Conservation (phyloP, 345 rosid genomes). For the Eucalyptus virginea region DNA sequence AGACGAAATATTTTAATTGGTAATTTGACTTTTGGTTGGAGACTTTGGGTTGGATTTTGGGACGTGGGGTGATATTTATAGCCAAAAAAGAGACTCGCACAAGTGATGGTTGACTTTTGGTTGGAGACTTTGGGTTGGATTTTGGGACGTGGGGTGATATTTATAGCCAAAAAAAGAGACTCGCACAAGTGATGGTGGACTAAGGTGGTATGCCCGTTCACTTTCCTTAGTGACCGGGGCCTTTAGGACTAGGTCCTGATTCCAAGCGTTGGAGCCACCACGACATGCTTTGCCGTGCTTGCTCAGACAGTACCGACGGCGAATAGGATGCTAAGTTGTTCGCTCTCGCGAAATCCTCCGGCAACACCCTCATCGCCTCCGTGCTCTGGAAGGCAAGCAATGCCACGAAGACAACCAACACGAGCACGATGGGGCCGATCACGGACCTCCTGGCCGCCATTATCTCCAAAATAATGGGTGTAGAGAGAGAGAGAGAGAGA, state of each 20-base stretch:
- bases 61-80: background rate
- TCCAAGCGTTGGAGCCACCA: conserved; percentile 12
- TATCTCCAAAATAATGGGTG: background rate
- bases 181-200: background rate
- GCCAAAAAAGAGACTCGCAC: background rate
- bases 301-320: conserved; percentile 3
- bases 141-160: background rate
- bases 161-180: background rate
- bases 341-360: background rate
- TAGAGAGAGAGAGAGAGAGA: background rate
- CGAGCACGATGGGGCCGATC: background rate
- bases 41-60: background rate
- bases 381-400: background rate
- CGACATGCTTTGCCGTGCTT: conserved; percentile 8
- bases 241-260: conserved; percentile 29
- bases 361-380: background rate
- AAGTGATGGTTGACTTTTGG: background rate
- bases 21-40: background rate
- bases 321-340: conserved; percentile 5
- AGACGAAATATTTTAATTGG: background rate
- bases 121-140: background rate
- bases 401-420: background rate
- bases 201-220: background rate
- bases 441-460: background rate
- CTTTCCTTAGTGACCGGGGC: conserved; percentile 19